Percentiles rank a stretch among this genome's conserved stretches.
Conservation (phyloP, 1,284 basidiomycete genomes). For the Marasmius oreades region DNA sequence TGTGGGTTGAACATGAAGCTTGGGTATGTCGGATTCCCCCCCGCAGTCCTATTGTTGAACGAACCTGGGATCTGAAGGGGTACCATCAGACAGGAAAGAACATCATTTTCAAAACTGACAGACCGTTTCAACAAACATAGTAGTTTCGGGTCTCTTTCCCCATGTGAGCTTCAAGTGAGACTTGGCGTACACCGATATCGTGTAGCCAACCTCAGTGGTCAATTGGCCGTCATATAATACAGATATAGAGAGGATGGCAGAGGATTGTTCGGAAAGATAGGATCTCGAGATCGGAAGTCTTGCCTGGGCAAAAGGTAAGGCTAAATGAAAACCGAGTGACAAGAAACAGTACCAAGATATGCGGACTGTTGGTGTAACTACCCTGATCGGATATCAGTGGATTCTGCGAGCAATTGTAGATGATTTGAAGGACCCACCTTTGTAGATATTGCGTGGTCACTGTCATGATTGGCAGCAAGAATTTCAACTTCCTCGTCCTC, state of each 20-base stretch:
- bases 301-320: conserved; percentile 31
- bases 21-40: conserved; percentile 78
- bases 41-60: conserved; percentile 72
- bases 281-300: conserved; percentile 26
- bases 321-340: neutral
- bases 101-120: conserved; percentile 9
- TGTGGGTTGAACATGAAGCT: conserved; percentile 92
- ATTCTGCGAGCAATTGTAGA: conserved; percentile 1
- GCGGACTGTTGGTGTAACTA: conserved; percentile 76
- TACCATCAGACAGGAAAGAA: neutral
- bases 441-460: conserved; percentile 28
- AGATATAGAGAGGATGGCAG: conserved; percentile 49
- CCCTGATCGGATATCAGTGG: conserved; percentile 37
- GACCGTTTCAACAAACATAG: conserved; percentile 46
- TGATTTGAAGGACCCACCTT: conserved; percentile 28
- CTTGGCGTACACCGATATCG: conserved; percentile 54
- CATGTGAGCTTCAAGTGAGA: conserved; percentile 39
- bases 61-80: conserved; percentile 50
- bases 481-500: conserved; percentile 36
- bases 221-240: conserved; percentile 64
- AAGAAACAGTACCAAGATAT: conserved; percentile 55
- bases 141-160: conserved; percentile 37
- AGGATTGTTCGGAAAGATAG: conserved; percentile 24
- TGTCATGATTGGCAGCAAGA: conserved; percentile 14
- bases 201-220: conserved; percentile 56